Conservation (phyloP, 768 basidiomycete species). For the Cyclocybe aegerita region DNA sequence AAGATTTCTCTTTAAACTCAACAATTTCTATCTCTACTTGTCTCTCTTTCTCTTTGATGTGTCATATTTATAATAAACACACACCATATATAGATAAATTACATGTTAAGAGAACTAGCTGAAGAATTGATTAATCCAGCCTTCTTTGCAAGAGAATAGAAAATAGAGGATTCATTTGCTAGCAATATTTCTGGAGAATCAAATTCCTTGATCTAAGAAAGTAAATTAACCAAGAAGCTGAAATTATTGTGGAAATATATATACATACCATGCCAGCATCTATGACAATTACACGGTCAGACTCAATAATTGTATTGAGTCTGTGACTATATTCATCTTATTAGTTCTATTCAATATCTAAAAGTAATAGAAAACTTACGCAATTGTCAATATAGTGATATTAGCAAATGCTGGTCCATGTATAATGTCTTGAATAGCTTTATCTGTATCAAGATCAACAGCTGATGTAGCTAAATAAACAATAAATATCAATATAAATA, state of each 20-base stretch:
- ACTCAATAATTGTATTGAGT: conserved; percentile 82
- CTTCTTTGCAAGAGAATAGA: conserved; percentile 64
- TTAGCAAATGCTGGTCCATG: conserved; percentile 73
- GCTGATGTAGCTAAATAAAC: conserved; percentile 70
- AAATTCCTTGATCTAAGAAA: conserved; percentile 66
- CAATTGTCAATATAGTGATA: conserved; percentile 86
- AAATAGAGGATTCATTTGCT: conserved; percentile 51
- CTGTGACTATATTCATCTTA: conserved; percentile 52
- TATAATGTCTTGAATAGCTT: conserved; percentile 85
- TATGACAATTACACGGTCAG: conserved; percentile 80
- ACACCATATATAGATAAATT: too few relatives aligned
- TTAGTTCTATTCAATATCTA: not conserved
- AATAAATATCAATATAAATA: conserved; percentile 3
- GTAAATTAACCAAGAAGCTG: not conserved
- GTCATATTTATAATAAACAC: too few relatives aligned
- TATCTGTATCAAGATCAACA: conserved; percentile 89
- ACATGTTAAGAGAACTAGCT: not conserved
- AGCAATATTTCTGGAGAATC: conserved; percentile 70
- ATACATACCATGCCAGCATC: conserved; percentile 64
- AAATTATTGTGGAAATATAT: not conserved
- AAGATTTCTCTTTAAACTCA: too few relatives aligned
- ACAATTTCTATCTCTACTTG: too few relatives aligned
- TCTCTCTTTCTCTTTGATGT: too few relatives aligned
- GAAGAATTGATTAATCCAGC: conserved; percentile 44
- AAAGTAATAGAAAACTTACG: conserved; percentile 44